A percentile compares a stretch with the other conserved stretches of the same genome.
Conservation (phyloP, 2,329 filamentous ascomycete genomes). For the Claviceps citrina region DNA sequence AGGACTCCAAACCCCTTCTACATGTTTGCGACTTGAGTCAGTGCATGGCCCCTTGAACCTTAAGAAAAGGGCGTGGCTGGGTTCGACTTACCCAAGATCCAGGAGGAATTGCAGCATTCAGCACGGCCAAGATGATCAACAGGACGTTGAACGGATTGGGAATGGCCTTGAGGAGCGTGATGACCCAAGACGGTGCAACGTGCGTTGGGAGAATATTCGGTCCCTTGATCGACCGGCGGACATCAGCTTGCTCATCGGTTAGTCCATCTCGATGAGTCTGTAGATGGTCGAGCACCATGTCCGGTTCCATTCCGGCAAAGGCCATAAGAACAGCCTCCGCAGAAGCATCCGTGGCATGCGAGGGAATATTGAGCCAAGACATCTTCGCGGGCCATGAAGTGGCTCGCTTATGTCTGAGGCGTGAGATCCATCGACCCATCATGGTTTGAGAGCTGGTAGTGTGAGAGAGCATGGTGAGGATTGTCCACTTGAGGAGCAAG, state of each 20-base stretch:
- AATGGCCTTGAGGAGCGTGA: slow-evolving; percentile 13
- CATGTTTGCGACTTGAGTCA: neutral
- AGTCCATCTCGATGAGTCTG: slow-evolving; percentile 11
- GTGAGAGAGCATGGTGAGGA: slow-evolving; percentile 5
- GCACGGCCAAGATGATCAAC: slow-evolving; percentile 12
- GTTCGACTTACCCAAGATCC: slow-evolving; percentile 7
- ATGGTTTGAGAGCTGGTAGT: neutral
- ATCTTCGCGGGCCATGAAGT: slow-evolving; percentile 1
- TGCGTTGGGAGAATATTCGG: slow-evolving; percentile 13
- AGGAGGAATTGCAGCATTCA: slow-evolving; percentile 12
- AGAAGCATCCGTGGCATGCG: slow-evolving; percentile 6
- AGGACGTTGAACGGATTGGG: slow-evolving; percentile 15
- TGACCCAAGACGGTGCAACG: slow-evolving; percentile 13
- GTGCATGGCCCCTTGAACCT: neutral
- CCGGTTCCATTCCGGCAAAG: slow-evolving; percentile 10
- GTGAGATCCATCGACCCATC: slow-evolving; percentile 1
- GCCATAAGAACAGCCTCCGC: slow-evolving; percentile 10
- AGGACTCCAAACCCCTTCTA: slow-evolving; percentile 12
- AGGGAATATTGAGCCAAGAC: slow-evolving; percentile 6
- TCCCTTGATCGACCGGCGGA: slow-evolving; percentile 11
- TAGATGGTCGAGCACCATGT: slow-evolving; percentile 10
- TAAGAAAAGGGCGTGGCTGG: no score
- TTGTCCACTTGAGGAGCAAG: neutral
- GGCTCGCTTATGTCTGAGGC: slow-evolving; percentile 1
- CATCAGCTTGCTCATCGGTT: slow-evolving; percentile 10